Evolutionary conservation across 768 basidiomycete species (phyloP).

Genomic region (Trametes elegans): DNA sequence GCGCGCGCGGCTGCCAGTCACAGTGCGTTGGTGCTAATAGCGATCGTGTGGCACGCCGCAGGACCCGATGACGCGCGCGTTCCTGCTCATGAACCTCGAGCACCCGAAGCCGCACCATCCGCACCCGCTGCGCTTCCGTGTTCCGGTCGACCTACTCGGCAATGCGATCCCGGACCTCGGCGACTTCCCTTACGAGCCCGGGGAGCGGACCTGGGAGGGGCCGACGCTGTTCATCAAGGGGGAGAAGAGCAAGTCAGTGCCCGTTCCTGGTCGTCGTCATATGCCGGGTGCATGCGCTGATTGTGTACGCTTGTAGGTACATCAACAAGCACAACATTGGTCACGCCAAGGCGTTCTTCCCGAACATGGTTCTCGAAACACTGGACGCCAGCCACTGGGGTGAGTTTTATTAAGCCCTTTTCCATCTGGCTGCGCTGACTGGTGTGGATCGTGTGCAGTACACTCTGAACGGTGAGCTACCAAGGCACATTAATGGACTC

Average conservation of each 20-base stretch:
- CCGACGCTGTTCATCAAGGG: conserved; percentile 78
- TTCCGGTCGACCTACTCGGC: conserved; percentile 69
- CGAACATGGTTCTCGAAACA: conserved; percentile 55
- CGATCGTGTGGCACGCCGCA: conserved; percentile 27
- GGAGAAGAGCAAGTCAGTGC: conserved; percentile 62
- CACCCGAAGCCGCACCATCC: conserved; percentile 32
- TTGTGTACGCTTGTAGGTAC: conserved; percentile 49
- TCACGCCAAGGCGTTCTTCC: conserved; percentile 67
- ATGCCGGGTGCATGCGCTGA: conserved; percentile 2
- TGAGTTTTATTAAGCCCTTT: conserved; percentile 37
- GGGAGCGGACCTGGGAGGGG: conserved; percentile 52
- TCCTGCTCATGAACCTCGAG: conserved; percentile 81
- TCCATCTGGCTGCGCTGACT: not conserved
- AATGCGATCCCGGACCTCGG: conserved; percentile 67
- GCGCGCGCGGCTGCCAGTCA: not conserved
- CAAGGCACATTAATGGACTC: not conserved
- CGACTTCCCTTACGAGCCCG: conserved; percentile 70
- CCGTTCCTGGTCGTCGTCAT: not conserved
- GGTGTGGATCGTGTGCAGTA: conserved; percentile 40
- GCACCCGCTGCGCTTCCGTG: conserved; percentile 57
- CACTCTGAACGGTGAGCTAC: conserved; percentile 68
- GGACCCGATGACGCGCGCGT: conserved; percentile 75
- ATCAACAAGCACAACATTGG: conserved; percentile 72
- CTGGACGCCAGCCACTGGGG: conserved; percentile 89
- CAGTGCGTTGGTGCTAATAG: not conserved